Percentiles rank a stretch among this genome's conserved stretches.
phyloP scores from a whole-genome alignment of 805 yeast species.

The Ogataea haglerorum region DNA sequence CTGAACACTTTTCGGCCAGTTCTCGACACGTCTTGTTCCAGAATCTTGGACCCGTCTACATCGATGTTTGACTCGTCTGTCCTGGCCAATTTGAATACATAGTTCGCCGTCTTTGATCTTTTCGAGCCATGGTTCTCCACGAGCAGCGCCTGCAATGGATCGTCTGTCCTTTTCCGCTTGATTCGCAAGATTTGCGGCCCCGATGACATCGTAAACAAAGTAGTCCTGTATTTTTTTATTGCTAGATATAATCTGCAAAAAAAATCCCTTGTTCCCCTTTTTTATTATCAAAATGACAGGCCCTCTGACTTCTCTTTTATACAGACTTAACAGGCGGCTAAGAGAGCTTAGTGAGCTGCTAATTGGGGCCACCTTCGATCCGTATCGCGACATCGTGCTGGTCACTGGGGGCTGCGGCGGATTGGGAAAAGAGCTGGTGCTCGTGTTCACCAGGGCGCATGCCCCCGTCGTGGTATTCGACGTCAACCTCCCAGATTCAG shows the following conservation, averaged over 20 bases:
- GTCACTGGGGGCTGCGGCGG: constrained; percentile 87
- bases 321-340: constrained; percentile 26
- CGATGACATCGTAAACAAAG: constrained; percentile 1
- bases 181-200: constrained; percentile 71
- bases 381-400: constrained; percentile 56
- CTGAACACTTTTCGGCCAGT: constrained; percentile 23
- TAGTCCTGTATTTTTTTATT: neutral
- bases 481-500: constrained; percentile 40
- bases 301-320: constrained; percentile 24
- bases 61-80: constrained; percentile 37
- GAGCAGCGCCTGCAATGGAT: constrained; percentile 78
- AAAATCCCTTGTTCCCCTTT: constrained; percentile 8
- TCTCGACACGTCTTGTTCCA: constrained; percentile 15
- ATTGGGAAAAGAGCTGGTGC: constrained; percentile 64
- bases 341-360: constrained; percentile 36
- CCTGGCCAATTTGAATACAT: constrained; percentile 45
- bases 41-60: constrained; percentile 19
- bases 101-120: constrained; percentile 36
- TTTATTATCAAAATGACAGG: constrained; percentile 27
- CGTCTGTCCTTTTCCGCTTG: constrained; percentile 83
- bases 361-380: constrained; percentile 52
- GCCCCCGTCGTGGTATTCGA: constrained; percentile 68
- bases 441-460: constrained; percentile 38
- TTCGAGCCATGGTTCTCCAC: constrained; percentile 41
- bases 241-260: neutral